A percentile compares a stretch with the other conserved stretches of the same genome.
These are phyloP conservation scores for Aureobasidium vineae DNA, from an alignment of 2,329 filamentous ascomycete species.

Conservation along the genomic window DNA sequence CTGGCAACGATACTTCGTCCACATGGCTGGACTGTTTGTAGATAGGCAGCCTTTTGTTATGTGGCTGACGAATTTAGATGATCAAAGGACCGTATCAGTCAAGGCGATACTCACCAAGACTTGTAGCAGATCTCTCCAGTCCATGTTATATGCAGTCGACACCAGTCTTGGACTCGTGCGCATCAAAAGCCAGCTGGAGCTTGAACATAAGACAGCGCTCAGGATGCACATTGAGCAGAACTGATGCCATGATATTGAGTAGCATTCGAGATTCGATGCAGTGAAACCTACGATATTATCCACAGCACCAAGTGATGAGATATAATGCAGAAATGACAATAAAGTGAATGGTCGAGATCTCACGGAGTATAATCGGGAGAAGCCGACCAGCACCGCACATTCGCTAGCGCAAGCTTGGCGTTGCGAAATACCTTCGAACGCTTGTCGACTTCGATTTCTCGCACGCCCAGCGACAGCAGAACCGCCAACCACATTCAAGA, in stretches of 20 bases:
- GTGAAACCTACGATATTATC: neutral
- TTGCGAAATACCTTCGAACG: conserved; percentile 19
- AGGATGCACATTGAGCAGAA: neutral
- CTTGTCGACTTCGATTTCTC: conserved; percentile 18
- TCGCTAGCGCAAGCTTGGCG: conserved; percentile 10
- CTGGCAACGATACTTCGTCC: neutral
- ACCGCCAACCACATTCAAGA: conserved; percentile 24
- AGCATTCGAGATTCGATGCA: too few relatives aligned
- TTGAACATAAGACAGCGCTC: neutral
- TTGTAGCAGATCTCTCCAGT: neutral
- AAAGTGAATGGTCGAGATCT: neutral
- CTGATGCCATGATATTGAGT: neutral
- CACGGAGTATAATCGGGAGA: neutral
- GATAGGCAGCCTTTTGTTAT: too few relatives aligned
- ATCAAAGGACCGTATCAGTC: too few relatives aligned
- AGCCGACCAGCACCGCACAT: conserved; percentile 3
- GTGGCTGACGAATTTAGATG: too few relatives aligned
- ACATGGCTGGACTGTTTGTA: neutral
- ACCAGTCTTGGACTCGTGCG: neutral
- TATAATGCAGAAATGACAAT: neutral
- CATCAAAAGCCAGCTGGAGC: neutral
- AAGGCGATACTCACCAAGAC: too few relatives aligned
- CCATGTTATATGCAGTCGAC: neutral
- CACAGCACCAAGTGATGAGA: neutral
- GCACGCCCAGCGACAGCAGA: conserved; percentile 19